phyloP scores from a whole-genome alignment of 2,329 filamentous ascomycete species.

The Gremmenia infestans region DNA sequence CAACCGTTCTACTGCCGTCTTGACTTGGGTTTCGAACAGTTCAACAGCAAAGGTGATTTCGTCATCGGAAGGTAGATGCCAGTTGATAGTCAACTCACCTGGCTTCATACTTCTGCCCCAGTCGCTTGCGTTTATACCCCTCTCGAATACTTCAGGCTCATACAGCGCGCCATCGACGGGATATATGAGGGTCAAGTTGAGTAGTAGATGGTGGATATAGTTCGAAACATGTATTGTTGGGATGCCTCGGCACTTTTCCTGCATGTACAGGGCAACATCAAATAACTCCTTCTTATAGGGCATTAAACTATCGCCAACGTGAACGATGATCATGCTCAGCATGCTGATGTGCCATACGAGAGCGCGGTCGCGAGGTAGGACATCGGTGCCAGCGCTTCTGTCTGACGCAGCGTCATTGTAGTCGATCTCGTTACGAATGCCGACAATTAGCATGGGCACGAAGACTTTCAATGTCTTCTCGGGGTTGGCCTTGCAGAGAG shows the following conservation, averaged over 20 bases:
- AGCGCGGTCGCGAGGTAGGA: conserved; percentile 85
- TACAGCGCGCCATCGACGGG: conserved; percentile 85
- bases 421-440: conserved; percentile 94
- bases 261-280: conserved; percentile 92
- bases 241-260: conserved; percentile 87
- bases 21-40: conserved; percentile 79
- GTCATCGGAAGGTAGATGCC: conserved; percentile 77
- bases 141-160: conserved; percentile 67
- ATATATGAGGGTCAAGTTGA: conserved; percentile 93
- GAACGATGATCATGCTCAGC: conserved; percentile 96
- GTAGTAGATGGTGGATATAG: conserved; percentile 90
- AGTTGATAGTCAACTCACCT: conserved; percentile 74
- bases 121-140: conserved; percentile 69
- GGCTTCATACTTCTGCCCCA: conserved; percentile 81
- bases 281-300: conserved; percentile 86
- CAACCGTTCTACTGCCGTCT: conserved; percentile 69
- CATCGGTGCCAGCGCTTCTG: conserved; percentile 86
- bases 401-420: conserved; percentile 95
- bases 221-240: conserved; percentile 96
- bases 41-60: conserved; percentile 88
- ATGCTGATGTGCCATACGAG: conserved; percentile 97
- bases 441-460: conserved; percentile 82
- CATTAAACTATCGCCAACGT: conserved; percentile 85
- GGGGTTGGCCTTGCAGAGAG: conserved; percentile 90
- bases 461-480: conserved; percentile 89